A percentile compares a stretch with the other conserved stretches of the same genome.
These are phyloP conservation scores for Cupressus sempervirens DNA, from an alignment of 75 land plant species.

Conservation along the genomic window DNA sequence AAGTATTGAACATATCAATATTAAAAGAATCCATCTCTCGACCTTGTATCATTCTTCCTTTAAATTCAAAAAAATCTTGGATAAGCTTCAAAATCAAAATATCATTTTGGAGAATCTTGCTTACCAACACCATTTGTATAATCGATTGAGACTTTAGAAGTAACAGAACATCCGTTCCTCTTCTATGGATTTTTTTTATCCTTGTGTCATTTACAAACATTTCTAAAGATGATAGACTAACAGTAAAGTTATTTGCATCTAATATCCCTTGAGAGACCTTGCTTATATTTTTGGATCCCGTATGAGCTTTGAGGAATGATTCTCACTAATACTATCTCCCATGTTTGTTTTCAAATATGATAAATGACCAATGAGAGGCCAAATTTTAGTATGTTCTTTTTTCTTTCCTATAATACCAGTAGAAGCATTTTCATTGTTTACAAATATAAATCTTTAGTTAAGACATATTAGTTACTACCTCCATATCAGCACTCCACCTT, in stretches of 20 bases:
- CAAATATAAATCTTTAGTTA: conserved; percentile 35
- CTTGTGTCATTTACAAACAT: neutral
- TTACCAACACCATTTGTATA: neutral
- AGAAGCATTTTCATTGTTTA: neutral
- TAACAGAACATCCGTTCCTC: conserved; percentile 11
- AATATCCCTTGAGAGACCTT: neutral
- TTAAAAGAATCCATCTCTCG: conserved; percentile 39
- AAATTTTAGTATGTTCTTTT: no score
- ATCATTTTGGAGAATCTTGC: conserved; percentile 20
- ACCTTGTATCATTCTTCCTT: conserved; percentile 35
- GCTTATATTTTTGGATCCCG: neutral
- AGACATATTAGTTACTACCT: conserved; percentile 26
- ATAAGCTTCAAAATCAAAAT: neutral
- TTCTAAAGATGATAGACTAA: conserved; percentile 1
- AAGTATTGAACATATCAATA: conserved; percentile 65
- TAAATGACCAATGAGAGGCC: conserved; percentile 22
- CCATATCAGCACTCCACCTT: conserved; percentile 50
- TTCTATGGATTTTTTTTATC: conserved; percentile 11
- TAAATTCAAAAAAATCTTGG: conserved; percentile 19
- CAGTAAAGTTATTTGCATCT: neutral
- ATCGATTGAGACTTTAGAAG: conserved; percentile 50
- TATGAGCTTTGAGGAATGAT: neutral
- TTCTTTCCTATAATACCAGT: neutral
- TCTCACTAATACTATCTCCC: neutral
- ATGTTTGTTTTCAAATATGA: conserved; percentile 19